A percentile compares a stretch with the other conserved stretches of the same genome.
Evolutionary conservation across 2,329 filamentous ascomycete species (phyloP).

Genomic region (Sporothrix variecibatus): DNA sequence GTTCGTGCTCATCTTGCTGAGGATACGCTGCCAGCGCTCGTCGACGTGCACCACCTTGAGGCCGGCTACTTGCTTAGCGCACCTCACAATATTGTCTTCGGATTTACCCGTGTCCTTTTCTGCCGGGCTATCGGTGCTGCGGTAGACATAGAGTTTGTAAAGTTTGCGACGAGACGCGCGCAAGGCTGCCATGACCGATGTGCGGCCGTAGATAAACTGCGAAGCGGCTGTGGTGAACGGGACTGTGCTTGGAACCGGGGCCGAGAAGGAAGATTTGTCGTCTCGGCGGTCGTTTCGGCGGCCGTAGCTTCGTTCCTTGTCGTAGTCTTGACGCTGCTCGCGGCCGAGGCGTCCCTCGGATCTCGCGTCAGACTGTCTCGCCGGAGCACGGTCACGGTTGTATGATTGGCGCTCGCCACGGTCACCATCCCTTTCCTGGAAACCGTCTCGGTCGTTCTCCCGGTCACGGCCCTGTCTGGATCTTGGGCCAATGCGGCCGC

Average conservation of each 20-base stretch:
- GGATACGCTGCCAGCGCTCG: conserved; percentile 63
- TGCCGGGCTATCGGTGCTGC: conserved; percentile 43
- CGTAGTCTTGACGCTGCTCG: too few relatives aligned
- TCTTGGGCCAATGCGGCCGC: not conserved
- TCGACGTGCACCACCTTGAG: conserved; percentile 61
- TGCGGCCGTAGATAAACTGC: conserved; percentile 85
- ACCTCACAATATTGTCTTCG: conserved; percentile 40
- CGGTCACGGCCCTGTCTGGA: not conserved
- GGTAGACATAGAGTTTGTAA: conserved; percentile 81
- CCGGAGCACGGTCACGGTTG: not conserved
- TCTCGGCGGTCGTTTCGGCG: not conserved
- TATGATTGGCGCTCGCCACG: not conserved
- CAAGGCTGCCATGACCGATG: conserved; percentile 75
- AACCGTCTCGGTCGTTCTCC: not conserved
- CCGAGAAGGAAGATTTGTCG: not conserved
- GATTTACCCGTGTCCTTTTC: conserved; percentile 44
- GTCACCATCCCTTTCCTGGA: not conserved
- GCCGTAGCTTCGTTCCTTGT: not conserved
- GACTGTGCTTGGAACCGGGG: conserved; percentile 33
- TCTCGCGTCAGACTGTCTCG: not conserved
- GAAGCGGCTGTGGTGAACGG: conserved; percentile 80
- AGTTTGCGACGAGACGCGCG: conserved; percentile 66
- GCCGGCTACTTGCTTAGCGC: conserved; percentile 49
- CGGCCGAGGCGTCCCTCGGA: not conserved
- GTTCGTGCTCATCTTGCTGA: conserved; percentile 81